Evolutionary conservation across 1,139 yeast species (phyloP), one percentile per base, ranked within the genome.

Genomic region (Geotrichum histeridarum): DNA sequence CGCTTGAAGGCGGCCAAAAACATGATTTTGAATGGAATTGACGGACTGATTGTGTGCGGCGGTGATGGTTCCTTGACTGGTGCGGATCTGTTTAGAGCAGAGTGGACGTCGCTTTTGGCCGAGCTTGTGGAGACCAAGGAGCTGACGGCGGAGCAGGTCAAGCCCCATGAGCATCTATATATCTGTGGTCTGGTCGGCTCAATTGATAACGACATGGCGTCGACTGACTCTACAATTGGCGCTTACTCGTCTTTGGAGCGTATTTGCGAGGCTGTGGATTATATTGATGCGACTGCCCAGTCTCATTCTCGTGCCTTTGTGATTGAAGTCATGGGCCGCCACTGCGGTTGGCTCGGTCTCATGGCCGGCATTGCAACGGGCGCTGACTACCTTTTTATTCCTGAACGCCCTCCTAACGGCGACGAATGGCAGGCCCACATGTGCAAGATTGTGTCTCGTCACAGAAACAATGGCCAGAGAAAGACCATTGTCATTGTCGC

Each of bases 51-150:
- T 63, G 97, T 93, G 14, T 88, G 97, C 73, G 99, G 99, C 66
- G 99, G 99, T 73, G 99, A 93, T 68, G 99, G 99, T 54, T 90
- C 98, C 0, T 77, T 93, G 62, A 93, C 99, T 1, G 99, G 99
- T 63, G 99, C 99, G 12, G 98, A 93, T 69, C 75, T 86, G 59
- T 90, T 93, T 75, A 82, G 99, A 69, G 72, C 82, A 36, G 98
- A 93, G 72, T 93, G 99, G 99, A 96, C 96, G 4, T 78, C 86
- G 15, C 79, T 93, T 63, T 74, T 91, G 51, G 71, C 78, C 36
- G 97, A 93, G 70, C 78, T 93, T 61, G 74, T 78, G 44, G 73
- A 73, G 1, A 76, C 71, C 7, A 77, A 79, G 4, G 75, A 74
- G 61, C 77, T 91, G 58, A 73, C 91, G 9, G 58, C 70, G 33